Conservation (phyloP, 345 rosid genomes). For the Eutrema yunnanense region DNA sequence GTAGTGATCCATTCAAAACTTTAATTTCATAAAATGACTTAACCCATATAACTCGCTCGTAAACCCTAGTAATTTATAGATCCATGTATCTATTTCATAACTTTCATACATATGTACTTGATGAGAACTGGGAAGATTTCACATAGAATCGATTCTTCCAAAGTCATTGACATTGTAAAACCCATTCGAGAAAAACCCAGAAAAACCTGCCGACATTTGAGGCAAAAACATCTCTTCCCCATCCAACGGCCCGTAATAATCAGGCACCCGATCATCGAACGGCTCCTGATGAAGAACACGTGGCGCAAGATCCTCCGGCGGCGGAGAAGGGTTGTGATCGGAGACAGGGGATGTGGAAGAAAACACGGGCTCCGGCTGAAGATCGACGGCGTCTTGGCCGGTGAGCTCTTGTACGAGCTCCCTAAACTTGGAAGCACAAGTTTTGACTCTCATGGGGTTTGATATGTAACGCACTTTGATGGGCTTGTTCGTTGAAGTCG, state of each 20-base stretch:
- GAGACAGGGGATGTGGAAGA: slow-evolving; percentile 19
- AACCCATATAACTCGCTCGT: neutral
- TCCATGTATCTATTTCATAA: neutral
- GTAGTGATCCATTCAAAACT: neutral
- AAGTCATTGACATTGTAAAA: slow-evolving; percentile 27
- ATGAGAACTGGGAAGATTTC: neutral
- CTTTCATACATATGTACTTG: slow-evolving; percentile 1
- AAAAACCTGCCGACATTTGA: slow-evolving; percentile 31
- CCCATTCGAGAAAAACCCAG: slow-evolving; percentile 22
- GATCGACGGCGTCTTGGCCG: slow-evolving; percentile 75
- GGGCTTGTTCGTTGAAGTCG: slow-evolving; percentile 1
- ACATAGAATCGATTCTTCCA: slow-evolving; percentile 27
- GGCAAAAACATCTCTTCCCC: slow-evolving; percentile 23
- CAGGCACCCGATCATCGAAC: neutral
- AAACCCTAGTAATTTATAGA: neutral
- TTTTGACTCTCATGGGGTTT: slow-evolving; percentile 68
- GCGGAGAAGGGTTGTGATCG: slow-evolving; percentile 29
- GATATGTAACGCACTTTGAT: slow-evolving; percentile 82
- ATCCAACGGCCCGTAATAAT: slow-evolving; percentile 16
- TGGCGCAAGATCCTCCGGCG: slow-evolving; percentile 9
- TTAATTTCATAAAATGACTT: neutral
- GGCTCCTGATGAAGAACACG: slow-evolving; percentile 13
- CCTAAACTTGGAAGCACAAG: slow-evolving; percentile 67
- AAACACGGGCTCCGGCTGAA: slow-evolving; percentile 2
- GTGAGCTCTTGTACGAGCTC: slow-evolving; percentile 85